A percentile compares a stretch with the other conserved stretches of the same genome.
Conservation (phyloP, 345 rosid species). For the Hibiscus trionum region DNA sequence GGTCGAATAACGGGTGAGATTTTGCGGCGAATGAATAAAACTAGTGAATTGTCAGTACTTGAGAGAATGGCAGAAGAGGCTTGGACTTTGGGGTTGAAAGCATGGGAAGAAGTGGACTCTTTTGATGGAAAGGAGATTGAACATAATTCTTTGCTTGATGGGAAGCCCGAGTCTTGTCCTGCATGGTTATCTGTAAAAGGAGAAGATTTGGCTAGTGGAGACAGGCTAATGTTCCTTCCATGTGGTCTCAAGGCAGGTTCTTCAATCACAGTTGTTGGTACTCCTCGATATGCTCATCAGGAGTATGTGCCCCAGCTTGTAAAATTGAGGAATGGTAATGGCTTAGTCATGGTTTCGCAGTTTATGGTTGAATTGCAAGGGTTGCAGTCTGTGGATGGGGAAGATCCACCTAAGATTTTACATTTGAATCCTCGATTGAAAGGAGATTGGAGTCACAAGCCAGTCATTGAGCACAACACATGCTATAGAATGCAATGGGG, state of each 20-base stretch:
- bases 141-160: constrained; percentile 32
- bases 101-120: constrained; percentile 75
- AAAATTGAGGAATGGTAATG: constrained; percentile 40
- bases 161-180: constrained; percentile 62
- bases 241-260: constrained; percentile 96
- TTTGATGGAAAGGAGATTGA: constrained; percentile 36
- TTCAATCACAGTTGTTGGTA: constrained; percentile 86
- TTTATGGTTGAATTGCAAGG: constrained; percentile 97
- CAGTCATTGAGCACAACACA: constrained; percentile 94
- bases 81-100: constrained; percentile 80
- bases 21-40: constrained; percentile 62
- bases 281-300: constrained; percentile 69
- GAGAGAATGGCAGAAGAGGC: constrained; percentile 94
- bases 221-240: constrained; percentile 72
- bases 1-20: constrained; percentile 76
- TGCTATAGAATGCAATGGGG: constrained; percentile 99
- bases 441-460: constrained; percentile 86
- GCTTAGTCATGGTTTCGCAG: constrained; percentile 74
- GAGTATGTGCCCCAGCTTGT: constrained; percentile 78
- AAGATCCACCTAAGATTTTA: constrained; percentile 90
- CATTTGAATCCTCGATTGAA: constrained; percentile 88
- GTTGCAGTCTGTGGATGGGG: constrained; percentile 80
- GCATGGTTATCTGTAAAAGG: constrained; percentile 70
- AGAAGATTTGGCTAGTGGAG: constrained; percentile 57
- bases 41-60: constrained; percentile 46